Conservation (phyloP, 129 eudicot species). For the Heracleum sosnowskyi region DNA sequence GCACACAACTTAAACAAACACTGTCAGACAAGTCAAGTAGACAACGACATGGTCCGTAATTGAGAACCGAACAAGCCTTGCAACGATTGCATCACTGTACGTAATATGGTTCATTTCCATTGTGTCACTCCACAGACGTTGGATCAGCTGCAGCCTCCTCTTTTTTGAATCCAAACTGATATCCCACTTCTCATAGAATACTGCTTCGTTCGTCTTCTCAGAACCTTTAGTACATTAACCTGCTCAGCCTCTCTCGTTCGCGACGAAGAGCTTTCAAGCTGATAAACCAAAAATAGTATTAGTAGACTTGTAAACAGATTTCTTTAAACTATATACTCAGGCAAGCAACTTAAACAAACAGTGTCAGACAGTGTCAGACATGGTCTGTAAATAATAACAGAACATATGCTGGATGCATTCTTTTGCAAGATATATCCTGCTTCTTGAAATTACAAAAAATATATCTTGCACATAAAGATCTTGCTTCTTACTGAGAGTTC, state of each 20-base stretch:
- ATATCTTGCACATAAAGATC: background rate
- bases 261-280: slow-evolving; percentile 78
- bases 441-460: background rate
- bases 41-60: no score
- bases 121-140: slow-evolving; percentile 60
- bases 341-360: background rate
- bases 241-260: slow-evolving; percentile 80
- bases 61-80: slow-evolving; percentile 67
- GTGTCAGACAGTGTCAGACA: background rate
- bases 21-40: no score
- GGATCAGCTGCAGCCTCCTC: slow-evolving; percentile 61
- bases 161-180: slow-evolving; percentile 52
- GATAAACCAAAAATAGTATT: slow-evolving; percentile 14
- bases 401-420: background rate
- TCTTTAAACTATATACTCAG: background rate
- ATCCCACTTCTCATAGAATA: slow-evolving; percentile 70
- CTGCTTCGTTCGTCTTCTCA: slow-evolving; percentile 60
- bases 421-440: background rate
- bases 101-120: slow-evolving; percentile 45
- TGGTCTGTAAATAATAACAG: background rate
- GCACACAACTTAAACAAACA: no score
- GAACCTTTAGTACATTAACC: slow-evolving; percentile 64
- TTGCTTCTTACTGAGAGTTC: no score
- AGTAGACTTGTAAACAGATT: no score
- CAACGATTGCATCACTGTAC: slow-evolving; percentile 68